These are phyloP conservation scores for Globisporangium cederbergense DNA, from an alignment of 352 stramenopile genomes.

Conservation along the genomic window DNA sequence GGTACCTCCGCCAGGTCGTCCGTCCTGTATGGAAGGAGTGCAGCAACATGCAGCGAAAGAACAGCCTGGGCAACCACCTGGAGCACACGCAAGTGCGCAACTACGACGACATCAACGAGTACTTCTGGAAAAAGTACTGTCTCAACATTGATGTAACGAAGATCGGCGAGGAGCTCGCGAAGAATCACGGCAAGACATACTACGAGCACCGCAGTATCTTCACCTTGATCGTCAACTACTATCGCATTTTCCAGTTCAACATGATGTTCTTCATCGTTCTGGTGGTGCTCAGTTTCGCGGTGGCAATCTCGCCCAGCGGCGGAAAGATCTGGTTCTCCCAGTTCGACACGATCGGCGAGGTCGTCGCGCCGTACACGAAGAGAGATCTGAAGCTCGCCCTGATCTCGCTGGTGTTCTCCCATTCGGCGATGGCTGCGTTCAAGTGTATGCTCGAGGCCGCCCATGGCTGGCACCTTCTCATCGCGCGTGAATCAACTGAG, in stretches of 20 bases:
- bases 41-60: slow-evolving; percentile 65
- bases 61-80: slow-evolving; percentile 55
- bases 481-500: slow-evolving; percentile 30
- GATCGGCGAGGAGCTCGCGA: slow-evolving; percentile 45
- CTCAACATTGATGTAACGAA: slow-evolving; percentile 48
- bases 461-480: slow-evolving; percentile 60
- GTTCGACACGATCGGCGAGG: slow-evolving; percentile 52
- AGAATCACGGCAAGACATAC: slow-evolving; percentile 74
- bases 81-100: slow-evolving; percentile 71
- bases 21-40: slow-evolving; percentile 60
- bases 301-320: slow-evolving; percentile 55
- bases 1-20: slow-evolving; percentile 56
- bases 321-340: slow-evolving; percentile 56
- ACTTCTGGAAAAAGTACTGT: slow-evolving; percentile 75
- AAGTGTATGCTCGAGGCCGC: slow-evolving; percentile 61
- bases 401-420: slow-evolving; percentile 44
- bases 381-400: slow-evolving; percentile 65
- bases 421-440: slow-evolving; percentile 43
- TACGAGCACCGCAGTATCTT: slow-evolving; percentile 78
- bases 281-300: slow-evolving; percentile 54
- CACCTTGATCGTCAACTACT: slow-evolving; percentile 74
- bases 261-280: slow-evolving; percentile 71
- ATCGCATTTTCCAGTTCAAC: slow-evolving; percentile 82
- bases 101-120: slow-evolving; percentile 83
- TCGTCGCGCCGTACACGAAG: slow-evolving; percentile 47